Evolutionary conservation across 352 stramenopile genomes (phyloP).

Genomic region (Phytophthora nicotianae): DNA sequence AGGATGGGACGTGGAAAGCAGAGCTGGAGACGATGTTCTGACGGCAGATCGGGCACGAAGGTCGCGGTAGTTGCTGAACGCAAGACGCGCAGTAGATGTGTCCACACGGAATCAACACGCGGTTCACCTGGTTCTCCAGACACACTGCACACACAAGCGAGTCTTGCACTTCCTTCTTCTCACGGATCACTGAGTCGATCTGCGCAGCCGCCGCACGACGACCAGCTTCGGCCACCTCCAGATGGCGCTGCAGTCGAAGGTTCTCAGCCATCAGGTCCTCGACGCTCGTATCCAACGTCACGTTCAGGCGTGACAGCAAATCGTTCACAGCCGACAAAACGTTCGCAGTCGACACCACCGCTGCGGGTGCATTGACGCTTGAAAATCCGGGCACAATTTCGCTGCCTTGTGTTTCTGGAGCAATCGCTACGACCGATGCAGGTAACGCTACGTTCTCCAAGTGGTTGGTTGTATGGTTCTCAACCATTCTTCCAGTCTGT

Average conservation of each 20-base stretch:
- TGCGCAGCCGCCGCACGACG: slow-evolving; percentile 58
- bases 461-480: neutral
- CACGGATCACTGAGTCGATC: slow-evolving; percentile 69
- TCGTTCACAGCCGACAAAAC: slow-evolving; percentile 83
- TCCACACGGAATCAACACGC: slow-evolving; percentile 82
- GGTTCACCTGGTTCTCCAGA: slow-evolving; percentile 81
- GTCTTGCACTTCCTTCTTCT: slow-evolving; percentile 79
- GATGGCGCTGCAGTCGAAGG: slow-evolving; percentile 56
- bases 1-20: slow-evolving; percentile 73
- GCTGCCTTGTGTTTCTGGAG: slow-evolving; percentile 12
- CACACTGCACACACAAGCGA: slow-evolving; percentile 81
- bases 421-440: slow-evolving; percentile 35
- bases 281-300: slow-evolving; percentile 69
- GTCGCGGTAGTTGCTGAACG: slow-evolving; percentile 59
- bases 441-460: slow-evolving; percentile 19
- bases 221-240: slow-evolving; percentile 70
- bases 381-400: slow-evolving; percentile 16
- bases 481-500: neutral
- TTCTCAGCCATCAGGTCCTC: slow-evolving; percentile 75
- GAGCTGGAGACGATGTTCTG: slow-evolving; percentile 64
- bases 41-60: slow-evolving; percentile 75
- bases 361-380: neutral
- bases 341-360: slow-evolving; percentile 41
- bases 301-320: slow-evolving; percentile 67
- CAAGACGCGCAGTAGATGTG: slow-evolving; percentile 85